phyloP scores from a whole-genome alignment of 129 eudicot species.

The Deinandra increscens region DNA sequence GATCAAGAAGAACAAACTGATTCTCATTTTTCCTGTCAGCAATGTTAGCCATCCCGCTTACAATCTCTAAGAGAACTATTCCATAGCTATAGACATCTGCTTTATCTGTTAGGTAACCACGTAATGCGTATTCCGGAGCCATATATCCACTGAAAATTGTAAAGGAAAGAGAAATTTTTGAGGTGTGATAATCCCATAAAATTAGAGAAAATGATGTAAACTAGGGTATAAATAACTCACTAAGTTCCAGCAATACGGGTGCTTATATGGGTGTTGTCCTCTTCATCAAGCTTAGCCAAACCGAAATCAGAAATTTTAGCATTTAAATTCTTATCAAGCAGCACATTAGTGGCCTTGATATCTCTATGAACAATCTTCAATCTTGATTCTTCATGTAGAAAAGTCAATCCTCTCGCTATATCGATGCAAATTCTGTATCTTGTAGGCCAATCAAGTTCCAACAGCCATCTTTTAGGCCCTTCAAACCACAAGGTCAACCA shows the following conservation, averaged over 20 bases:
- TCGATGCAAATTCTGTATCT: constrained; percentile 62
- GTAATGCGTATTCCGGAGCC: constrained; percentile 81
- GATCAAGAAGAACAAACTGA: constrained; percentile 52
- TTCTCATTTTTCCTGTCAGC: constrained; percentile 42
- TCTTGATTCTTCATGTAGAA: constrained; percentile 71
- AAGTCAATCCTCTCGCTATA: constrained; percentile 68
- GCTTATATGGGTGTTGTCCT: constrained; percentile 68
- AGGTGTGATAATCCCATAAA: not conserved
- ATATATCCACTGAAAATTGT: constrained; percentile 59
- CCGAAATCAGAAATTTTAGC: constrained; percentile 85
- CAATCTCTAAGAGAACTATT: constrained; percentile 54
- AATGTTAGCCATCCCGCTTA: constrained; percentile 56
- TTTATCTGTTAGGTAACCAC: constrained; percentile 70
- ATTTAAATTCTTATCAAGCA: constrained; percentile 56
- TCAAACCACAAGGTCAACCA: constrained; percentile 11
- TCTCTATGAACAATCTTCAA: constrained; percentile 76
- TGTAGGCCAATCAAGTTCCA: constrained; percentile 66
- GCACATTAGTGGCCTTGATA: constrained; percentile 76
- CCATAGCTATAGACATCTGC: constrained; percentile 83
- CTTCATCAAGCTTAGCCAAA: constrained; percentile 77
- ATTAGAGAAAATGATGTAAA: not conserved
- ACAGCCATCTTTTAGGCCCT: constrained; percentile 50
- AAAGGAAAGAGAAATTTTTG: not conserved
- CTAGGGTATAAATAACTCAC: constrained; percentile 38
- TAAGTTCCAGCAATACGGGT: constrained; percentile 78